Base-by-base conservation (phyloP, 768 basidiomycete species). In the Panaeolus papilionaceus region DNA sequence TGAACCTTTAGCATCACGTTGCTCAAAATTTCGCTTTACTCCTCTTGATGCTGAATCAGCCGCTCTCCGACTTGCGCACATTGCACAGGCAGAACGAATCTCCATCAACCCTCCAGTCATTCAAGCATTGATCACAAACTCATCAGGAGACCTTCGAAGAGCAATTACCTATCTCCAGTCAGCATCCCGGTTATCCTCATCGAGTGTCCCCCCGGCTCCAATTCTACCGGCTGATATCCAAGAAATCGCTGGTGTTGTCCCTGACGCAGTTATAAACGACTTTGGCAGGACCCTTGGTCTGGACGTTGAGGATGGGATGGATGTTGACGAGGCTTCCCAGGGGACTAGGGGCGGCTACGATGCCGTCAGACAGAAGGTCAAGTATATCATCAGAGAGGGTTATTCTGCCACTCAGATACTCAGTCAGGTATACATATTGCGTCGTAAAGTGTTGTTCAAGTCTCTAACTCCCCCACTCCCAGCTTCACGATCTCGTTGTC, bases 81-180 rank as follows among this genome's bases (percentile, higher is more conserved):
- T 99, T 64, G 95, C 96, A 0, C 74, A 84, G 38, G 83, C 86
- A 38, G 98, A 99, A 79, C 79, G 86, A 39, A 84, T 99, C 61
- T 66, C 82, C 37, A 78, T 93, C 62, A 75, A 83, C 42, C 75
- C 82, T 4, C 79, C 84, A 14, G 93, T 94, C 37, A 83, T 97
- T 65, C 79, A 87, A 45, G 80, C 91, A 1, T 88, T 98, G 66
- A 92, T 98, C 68, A 82, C 79, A 44, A 89, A 91, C 42, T 97
- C 97, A 2, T 86, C 88, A 58, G 98, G 98, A 47, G 98, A 99
- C 79, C 88, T 99, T 64, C 91, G 98, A 63, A 94, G 98, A 64
- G 92, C 97, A 26, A 99, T 99, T 76, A 99, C 98, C 23, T 98
- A 96, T 77, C 86, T 99, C 33, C 98, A 99, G 75, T 98, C 97